phyloP scores from a whole-genome alignment of 768 basidiomycete genomes.

The Mycena sanguinolenta region DNA sequence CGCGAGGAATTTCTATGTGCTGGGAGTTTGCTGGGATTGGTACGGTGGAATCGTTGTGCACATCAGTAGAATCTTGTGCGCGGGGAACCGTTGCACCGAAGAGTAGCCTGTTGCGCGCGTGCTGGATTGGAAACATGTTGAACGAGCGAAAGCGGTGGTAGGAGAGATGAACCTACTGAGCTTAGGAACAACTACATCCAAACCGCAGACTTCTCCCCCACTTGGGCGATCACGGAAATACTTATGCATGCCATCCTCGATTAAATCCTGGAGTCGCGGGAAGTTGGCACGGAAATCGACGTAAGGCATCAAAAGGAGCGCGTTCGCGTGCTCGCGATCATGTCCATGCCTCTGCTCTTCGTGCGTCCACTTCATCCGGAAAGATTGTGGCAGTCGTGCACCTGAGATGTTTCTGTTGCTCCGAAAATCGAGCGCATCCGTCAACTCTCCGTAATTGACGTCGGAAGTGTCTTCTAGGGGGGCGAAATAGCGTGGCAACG shows the following conservation, averaged over 20 bases:
- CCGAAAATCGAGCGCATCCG: not conserved
- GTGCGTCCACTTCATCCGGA: not conserved
- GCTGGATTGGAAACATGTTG: too few relatives aligned
- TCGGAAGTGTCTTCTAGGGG: not conserved
- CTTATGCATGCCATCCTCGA: constrained; percentile 2
- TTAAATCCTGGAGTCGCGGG: not conserved
- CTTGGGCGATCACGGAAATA: not conserved
- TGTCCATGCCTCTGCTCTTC: not conserved
- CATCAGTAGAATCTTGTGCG: too few relatives aligned
- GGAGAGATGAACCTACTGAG: too few relatives aligned
- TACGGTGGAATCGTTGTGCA: too few relatives aligned
- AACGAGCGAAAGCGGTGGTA: too few relatives aligned
- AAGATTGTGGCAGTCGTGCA: not conserved
- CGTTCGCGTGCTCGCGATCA: too few relatives aligned
- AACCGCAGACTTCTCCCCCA: not conserved
- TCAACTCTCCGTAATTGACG: not conserved
- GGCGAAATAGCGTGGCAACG: not conserved
- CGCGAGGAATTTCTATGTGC: too few relatives aligned
- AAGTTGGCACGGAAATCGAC: constrained; percentile 1
- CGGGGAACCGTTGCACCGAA: too few relatives aligned
- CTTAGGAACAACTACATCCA: too few relatives aligned
- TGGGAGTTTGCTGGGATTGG: too few relatives aligned
- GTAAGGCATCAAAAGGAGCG: not conserved
- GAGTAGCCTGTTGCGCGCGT: too few relatives aligned
- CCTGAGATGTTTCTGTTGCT: not conserved